Evolutionary conservation across 164 flowering plant species (phyloP).

Genomic region (Vitis vinifera): ASM3070453v1 NC_081814.1:7033501-7034000

Average conservation of each 20-base stretch:
- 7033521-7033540: constrained; percentile 87
- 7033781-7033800: too few relatives aligned
- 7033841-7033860: too few relatives aligned
- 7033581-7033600: not conserved
- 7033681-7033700: constrained; percentile 98
- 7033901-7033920: too few relatives aligned
- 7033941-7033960: too few relatives aligned
- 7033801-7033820: too few relatives aligned
- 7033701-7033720: constrained; percentile 78
- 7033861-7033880: too few relatives aligned
- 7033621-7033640: constrained; percentile 89
- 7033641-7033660: constrained; percentile 93
- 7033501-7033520: constrained; percentile 89
- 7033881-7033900: too few relatives aligned
- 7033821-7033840: too few relatives aligned
- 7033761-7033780: not conserved
- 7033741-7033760: not conserved
- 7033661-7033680: constrained; percentile 99
- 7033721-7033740: constrained; percentile 87
- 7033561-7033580: not conserved
- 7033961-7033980: too few relatives aligned
- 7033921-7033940: too few relatives aligned
- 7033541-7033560: constrained; percentile 43
- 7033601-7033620: constrained; percentile 4
- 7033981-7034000: too few relatives aligned